Evolutionary conservation across 2,329 filamentous ascomycete genomes (phyloP), one percentile per base, ranked within the genome.

Genomic region (Hypoxylon sp.): DNA sequence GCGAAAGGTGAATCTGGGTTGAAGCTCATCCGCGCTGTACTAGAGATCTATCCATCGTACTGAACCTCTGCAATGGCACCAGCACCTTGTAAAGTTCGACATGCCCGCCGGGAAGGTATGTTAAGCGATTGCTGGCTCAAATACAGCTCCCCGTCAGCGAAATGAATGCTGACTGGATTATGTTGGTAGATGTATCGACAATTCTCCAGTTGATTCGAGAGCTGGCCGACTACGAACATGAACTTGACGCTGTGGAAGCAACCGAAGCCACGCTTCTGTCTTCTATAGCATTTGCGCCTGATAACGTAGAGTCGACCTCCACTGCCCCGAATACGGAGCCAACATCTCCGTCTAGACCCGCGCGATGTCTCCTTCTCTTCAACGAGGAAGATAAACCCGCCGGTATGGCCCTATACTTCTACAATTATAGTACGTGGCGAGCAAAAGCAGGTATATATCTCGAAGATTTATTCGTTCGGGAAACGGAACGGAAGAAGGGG

Each of bases 381-480:
- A 81, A 85, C 21, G 80, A 84, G 10, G 79, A 82, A 5, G 80
- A 83, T 10, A 77, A 81, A 42, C 79, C 79, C 0, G 92, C 89
- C 0, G 93, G 92, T 52, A 93, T 98, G 87, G 94, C 94, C 1
- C 82, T 98, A 44, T 98, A 94, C 82, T 98, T 97, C 80, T 94
- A 95, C 85, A 98, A 95, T 82, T 98, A 97, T 82, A 93, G 91
- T 76, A 98, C 95, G 0, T 98, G 96, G 96, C 88, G 92, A 7
- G 88, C 92, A n/a, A 88, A 88, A 50, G 89, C 94, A 0, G 95
- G 95, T 2, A 92, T 99, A 76, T 97, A 97, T 80, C 89, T 98
- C 39, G 95, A 98, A 80, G 95, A 98, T 77, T 83, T 98, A n/a
- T 97, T 91, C 76, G 93, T 99, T 44, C 86, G 89, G 73, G 86